These are phyloP conservation scores for Apiospora koreana DNA, from an alignment of 2,329 filamentous ascomycete genomes.

Conservation along the genomic window DNA sequence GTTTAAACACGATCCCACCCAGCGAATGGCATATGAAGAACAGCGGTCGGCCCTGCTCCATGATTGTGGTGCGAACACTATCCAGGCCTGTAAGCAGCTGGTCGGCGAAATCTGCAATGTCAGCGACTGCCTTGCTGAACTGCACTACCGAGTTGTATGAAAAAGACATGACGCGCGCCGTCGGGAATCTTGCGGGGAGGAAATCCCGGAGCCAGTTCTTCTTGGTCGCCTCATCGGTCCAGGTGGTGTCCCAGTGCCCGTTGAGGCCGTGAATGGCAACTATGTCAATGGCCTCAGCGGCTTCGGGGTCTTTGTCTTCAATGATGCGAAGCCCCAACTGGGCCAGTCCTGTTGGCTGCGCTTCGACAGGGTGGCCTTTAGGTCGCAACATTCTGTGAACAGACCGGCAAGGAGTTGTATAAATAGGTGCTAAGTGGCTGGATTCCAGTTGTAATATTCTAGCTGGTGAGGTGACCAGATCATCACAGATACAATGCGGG, in stretches of 20 bases:
- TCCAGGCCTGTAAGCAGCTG: slow-evolving; percentile 22
- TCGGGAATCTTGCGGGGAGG: slow-evolving; percentile 23
- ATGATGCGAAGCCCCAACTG: not conserved
- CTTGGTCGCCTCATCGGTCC: slow-evolving; percentile 6
- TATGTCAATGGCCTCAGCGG: not conserved
- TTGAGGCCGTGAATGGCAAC: slow-evolving; percentile 12
- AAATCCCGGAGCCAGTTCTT: slow-evolving; percentile 20
- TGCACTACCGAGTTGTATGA: slow-evolving; percentile 31
- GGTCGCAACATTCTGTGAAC: too few species aligned
- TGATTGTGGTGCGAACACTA: slow-evolving; percentile 16
- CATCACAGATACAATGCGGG: too few species aligned
- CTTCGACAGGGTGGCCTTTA: not conserved
- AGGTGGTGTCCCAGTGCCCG: slow-evolving; percentile 9
- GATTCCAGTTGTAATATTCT: too few species aligned
- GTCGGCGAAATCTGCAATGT: slow-evolving; percentile 23
- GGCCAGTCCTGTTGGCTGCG: not conserved
- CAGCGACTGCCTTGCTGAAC: slow-evolving; percentile 24
- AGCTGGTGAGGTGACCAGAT: too few species aligned
- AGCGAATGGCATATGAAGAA: slow-evolving; percentile 31
- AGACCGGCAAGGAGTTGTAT: too few species aligned
- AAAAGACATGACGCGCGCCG: slow-evolving; percentile 26
- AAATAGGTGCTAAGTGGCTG: too few species aligned
- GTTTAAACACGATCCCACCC: slow-evolving; percentile 31
- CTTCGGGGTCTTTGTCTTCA: not conserved
- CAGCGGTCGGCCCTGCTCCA: slow-evolving; percentile 20